Conservation (phyloP, 352 stramenopile species). For the Peronospora farinosa region DNA sequence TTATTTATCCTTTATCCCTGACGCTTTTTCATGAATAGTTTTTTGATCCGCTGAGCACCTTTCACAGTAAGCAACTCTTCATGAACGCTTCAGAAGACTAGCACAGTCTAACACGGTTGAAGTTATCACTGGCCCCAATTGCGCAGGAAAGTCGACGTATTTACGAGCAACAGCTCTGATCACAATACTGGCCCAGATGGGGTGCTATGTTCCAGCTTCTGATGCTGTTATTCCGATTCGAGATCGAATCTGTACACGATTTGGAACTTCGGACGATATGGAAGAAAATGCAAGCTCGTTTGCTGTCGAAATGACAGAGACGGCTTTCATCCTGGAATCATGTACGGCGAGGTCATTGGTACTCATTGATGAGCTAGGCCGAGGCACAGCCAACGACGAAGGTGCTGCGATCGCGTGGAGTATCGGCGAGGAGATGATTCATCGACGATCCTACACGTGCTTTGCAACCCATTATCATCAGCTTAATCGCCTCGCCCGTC, state of each 20-base stretch:
- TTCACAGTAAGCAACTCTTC: conserved; percentile 43
- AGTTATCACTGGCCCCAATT: conserved; percentile 90
- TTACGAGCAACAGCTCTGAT: conserved; percentile 80
- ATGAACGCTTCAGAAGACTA: neutral
- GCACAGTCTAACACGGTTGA: conserved; percentile 3
- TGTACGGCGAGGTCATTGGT: conserved; percentile 69
- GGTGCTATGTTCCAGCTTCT: conserved; percentile 83
- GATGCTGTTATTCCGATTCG: conserved; percentile 77
- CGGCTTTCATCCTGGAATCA: conserved; percentile 77
- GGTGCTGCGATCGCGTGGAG: conserved; percentile 86
- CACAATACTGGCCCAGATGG: conserved; percentile 88
- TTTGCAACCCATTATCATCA: conserved; percentile 90
- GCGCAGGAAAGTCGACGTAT: conserved; percentile 88
- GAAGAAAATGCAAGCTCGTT: conserved; percentile 92
- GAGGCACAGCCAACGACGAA: conserved; percentile 87
- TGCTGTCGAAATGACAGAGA: conserved; percentile 88
- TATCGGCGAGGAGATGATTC: conserved; percentile 77
- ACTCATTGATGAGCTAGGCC: conserved; percentile 88
- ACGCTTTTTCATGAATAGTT: conserved; percentile 32
- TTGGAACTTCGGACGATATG: conserved; percentile 90
- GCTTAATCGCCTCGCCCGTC: conserved; percentile 49
- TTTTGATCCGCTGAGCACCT: conserved; percentile 65
- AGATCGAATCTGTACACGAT: conserved; percentile 87
- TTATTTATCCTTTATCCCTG: neutral
- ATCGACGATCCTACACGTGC: conserved; percentile 62